These are phyloP conservation scores for Erigeron philadelphicus DNA, from an alignment of 140 eudicot genomes.

Conservation along the genomic window DNA sequence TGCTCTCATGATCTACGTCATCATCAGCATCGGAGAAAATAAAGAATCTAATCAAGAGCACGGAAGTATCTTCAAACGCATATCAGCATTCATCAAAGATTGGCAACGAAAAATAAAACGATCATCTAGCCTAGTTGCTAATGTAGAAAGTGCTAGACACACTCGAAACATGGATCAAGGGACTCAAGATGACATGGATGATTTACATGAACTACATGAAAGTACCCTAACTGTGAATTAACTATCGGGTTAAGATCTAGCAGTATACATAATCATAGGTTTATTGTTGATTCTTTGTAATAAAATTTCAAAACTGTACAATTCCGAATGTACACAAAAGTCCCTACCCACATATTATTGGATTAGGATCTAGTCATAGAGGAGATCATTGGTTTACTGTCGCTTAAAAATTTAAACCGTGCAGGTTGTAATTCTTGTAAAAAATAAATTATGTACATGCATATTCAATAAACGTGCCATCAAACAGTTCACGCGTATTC, in stretches of 20 bases:
- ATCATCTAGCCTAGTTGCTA: slow-evolving; percentile 29
- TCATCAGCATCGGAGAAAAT: not conserved
- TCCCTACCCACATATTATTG: not conserved
- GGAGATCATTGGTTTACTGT: not conserved
- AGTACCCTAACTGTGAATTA: not conserved
- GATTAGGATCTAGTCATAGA: not conserved
- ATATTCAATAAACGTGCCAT: not conserved
- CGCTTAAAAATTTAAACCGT: no score
- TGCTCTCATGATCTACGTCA: slow-evolving; percentile 29
- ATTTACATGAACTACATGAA: slow-evolving; percentile 6
- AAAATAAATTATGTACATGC: not conserved
- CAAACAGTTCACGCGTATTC: no score
- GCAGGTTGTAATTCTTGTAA: not conserved
- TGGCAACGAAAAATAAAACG: slow-evolving; percentile 21
- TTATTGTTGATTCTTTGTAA: not conserved
- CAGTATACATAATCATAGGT: slow-evolving; percentile 14
- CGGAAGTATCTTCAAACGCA: not conserved
- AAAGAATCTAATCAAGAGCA: slow-evolving; percentile 6
- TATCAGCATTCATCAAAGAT: slow-evolving; percentile 19
- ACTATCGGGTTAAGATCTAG: slow-evolving; percentile 11
- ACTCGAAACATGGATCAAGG: slow-evolving; percentile 16
- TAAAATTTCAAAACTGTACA: not conserved
- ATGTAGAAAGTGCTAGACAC: slow-evolving; percentile 32
- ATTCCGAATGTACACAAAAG: not conserved
- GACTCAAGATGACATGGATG: slow-evolving; percentile 20